Base-by-base conservation (phyloP, 345 rosid species). In the Nasturtium officinale region DNA sequence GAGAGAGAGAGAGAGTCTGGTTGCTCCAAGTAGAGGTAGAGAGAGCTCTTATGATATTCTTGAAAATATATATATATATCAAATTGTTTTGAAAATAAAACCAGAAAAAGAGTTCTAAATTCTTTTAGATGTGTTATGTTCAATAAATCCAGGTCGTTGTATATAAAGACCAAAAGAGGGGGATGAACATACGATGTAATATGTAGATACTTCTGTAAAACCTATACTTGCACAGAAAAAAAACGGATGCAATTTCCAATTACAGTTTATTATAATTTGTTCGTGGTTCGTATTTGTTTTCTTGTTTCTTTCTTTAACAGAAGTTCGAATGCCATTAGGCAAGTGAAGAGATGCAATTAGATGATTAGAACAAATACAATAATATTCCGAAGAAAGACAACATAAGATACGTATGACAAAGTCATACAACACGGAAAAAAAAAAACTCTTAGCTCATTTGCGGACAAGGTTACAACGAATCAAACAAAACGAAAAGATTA, bases 101-200 rank as follows among this genome's bases (percentile, higher is more conserved):
- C 42, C 42, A 18, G n/a, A 67, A 40, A 35, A n/a, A 43, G 61
- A 71, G 73, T 71, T 71, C 43, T 59, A 72, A 72, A 71, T 77
- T 77, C 76, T 70, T 77, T 77, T 77, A 77, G 80, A 69, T 70
- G 76, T 77, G 37, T 42, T 33, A 16, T 66, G 63, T 71, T 59
- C 75, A 72, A 64, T 71, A 71, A 71, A 77, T 58, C 17, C 25
- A 65, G 77, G 73, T 77, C 69, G 59, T 40, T 71, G 80, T 77
- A 77, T 66, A 72, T 77, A 77, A 30, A 48, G 80, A 50, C 72
- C 72, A 51, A 45, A 45, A 45, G 65, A 50, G 51, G 57, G 61
- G 3, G 32, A 57, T 64, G 64, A 58, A 58, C 50, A 77, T 57
- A 77, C 67, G 55, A 21, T 77, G 79, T 76, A 62, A 77, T 72